Percentiles rank a stretch among this genome's conserved stretches.
These are phyloP conservation scores for Syncephalastrum racemosum DNA, from an alignment of 371 early-diverging fungal species.

Conservation along the genomic window DNA sequence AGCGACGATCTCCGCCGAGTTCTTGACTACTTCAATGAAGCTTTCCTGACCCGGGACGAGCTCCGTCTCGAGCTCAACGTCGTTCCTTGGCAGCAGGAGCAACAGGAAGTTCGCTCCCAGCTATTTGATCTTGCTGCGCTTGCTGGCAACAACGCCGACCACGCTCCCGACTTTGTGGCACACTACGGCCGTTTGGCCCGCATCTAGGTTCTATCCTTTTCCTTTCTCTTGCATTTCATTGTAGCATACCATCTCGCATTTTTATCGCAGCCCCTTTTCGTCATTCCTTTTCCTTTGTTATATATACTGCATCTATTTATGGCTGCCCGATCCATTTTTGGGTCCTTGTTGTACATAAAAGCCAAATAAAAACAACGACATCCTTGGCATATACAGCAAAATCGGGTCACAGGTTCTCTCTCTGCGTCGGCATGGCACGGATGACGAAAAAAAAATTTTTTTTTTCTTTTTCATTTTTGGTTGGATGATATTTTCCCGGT, in stretches of 20 bases:
- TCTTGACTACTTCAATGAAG: conserved; percentile 37
- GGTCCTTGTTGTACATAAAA: no score
- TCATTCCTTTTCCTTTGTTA: neutral
- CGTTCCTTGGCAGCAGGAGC: conserved; percentile 26
- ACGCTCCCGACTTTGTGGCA: conserved; percentile 13
- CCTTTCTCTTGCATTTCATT: neutral
- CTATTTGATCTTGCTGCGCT: conserved; percentile 10
- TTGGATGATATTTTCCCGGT: no score
- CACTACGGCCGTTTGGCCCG: conserved; percentile 19
- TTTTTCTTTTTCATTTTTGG: no score
- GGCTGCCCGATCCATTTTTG: neutral
- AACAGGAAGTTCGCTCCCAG: conserved; percentile 9
- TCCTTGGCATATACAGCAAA: no score
- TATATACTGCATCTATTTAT: conserved; percentile 8
- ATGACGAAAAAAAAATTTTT: no score
- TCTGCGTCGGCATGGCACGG: no score
- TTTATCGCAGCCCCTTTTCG: neutral
- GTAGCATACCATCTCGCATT: neutral
- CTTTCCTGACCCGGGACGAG: conserved; percentile 24
- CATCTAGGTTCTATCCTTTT: conserved; percentile 3
- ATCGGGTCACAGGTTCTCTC: no score
- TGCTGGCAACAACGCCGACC: conserved; percentile 10
- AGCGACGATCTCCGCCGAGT: conserved; percentile 33
- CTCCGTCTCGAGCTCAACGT: conserved; percentile 29
- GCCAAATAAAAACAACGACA: no score